A percentile compares a stretch with the other conserved stretches of the same genome.
These are phyloP conservation scores for Clavariopsis aquatica DNA, from an alignment of 495 filamentous ascomycete species.

Conservation along the genomic window DNA sequence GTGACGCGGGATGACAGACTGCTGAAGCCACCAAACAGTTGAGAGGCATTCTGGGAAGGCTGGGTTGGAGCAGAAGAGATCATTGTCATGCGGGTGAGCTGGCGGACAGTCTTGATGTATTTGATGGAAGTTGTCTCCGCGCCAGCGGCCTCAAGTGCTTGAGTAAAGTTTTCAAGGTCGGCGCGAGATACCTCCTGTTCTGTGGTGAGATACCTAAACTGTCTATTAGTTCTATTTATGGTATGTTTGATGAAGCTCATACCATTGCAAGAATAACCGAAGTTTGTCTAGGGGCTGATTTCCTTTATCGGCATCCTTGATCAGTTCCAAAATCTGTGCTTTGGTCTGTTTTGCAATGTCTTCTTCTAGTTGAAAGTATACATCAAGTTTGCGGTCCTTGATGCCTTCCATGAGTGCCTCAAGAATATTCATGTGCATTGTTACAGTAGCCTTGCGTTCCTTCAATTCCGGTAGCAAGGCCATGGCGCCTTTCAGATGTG, in stretches of 20 bases:
- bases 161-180: conserved; percentile 86
- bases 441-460: conserved; percentile 83
- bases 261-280: conserved; percentile 92
- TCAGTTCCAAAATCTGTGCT: conserved; percentile 81
- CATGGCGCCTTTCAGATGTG: conserved; percentile 94
- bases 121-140: conserved; percentile 73
- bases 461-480: conserved; percentile 88
- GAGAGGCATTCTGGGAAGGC: conserved; percentile 61
- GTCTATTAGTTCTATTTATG: neutral
- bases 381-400: conserved; percentile 91
- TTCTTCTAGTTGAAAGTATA: conserved; percentile 95
- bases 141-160: conserved; percentile 73
- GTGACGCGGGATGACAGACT: conserved; percentile 87
- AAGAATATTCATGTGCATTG: conserved; percentile 99
- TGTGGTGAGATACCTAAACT: conserved; percentile 64
- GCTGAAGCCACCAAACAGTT: conserved; percentile 86
- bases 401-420: conserved; percentile 82
- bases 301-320: conserved; percentile 79
- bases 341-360: conserved; percentile 91
- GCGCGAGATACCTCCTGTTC: conserved; percentile 80
- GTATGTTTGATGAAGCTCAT: neutral
- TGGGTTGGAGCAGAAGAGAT: conserved; percentile 82
- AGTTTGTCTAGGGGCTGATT: conserved; percentile 85
- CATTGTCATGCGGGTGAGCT: conserved; percentile 98
- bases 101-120: conserved; percentile 90